Percentiles rank a stretch among this genome's conserved stretches.
Evolutionary conservation across 352 stramenopile species (phyloP).

Genomic region (Globisporangium paroecandrum): DNA sequence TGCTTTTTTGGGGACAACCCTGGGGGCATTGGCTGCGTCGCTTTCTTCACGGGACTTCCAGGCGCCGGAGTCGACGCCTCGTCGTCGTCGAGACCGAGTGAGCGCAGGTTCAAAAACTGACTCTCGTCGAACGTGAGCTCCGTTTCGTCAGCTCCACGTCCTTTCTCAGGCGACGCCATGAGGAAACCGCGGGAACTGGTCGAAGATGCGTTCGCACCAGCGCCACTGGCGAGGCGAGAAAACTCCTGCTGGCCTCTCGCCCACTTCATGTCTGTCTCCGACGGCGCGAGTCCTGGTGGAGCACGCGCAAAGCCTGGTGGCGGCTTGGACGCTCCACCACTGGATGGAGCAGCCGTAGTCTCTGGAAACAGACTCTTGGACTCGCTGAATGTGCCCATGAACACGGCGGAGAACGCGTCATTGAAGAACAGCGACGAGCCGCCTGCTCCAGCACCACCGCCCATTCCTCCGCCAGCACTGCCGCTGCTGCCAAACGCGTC

Average conservation of each 20-base stretch:
- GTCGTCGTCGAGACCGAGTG: slow-evolving; percentile 73
- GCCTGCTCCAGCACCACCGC: slow-evolving; percentile 19
- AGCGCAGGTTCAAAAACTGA: slow-evolving; percentile 58
- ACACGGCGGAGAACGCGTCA: slow-evolving; percentile 78
- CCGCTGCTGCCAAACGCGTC: slow-evolving; percentile 16
- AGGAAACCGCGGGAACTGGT: background rate
- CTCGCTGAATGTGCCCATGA: slow-evolving; percentile 78
- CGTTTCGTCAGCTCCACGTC: slow-evolving; percentile 29
- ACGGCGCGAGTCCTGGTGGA: slow-evolving; percentile 49
- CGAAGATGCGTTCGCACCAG: background rate
- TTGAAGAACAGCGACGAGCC: slow-evolving; percentile 82
- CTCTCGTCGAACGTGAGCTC: slow-evolving; percentile 60
- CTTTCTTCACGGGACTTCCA: slow-evolving; percentile 12
- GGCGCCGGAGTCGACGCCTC: slow-evolving; percentile 24
- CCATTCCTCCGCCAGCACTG: slow-evolving; percentile 4
- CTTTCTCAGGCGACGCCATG: slow-evolving; percentile 6
- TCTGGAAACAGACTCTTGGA: slow-evolving; percentile 17
- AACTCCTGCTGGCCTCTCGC: slow-evolving; percentile 73
- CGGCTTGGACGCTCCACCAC: slow-evolving; percentile 21
- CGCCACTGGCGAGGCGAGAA: slow-evolving; percentile 30
- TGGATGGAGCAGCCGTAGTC: background rate
- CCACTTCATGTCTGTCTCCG: slow-evolving; percentile 76
- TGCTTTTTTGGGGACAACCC: slow-evolving; percentile 20
- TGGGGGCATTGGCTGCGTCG: slow-evolving; percentile 19
- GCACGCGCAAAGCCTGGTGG: slow-evolving; percentile 55